These are phyloP conservation scores for Kandelia obovata DNA, from an alignment of 345 rosid genomes.

Conservation along the genomic window DNA sequence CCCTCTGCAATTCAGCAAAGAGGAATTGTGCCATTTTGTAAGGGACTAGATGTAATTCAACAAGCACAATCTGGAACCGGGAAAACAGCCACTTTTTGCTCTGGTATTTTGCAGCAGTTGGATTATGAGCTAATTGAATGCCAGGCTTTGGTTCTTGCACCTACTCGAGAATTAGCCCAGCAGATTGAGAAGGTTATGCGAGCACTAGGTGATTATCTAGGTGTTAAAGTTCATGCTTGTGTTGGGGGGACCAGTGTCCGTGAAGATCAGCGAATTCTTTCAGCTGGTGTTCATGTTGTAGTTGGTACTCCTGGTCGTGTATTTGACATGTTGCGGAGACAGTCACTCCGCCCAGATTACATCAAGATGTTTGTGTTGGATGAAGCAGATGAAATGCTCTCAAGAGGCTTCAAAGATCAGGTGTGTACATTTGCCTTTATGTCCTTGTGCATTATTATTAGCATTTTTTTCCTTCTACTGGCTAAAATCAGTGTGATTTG, in stretches of 20 bases:
- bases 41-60: conserved; percentile 30
- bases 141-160: conserved; percentile 27
- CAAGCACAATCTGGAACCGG: conserved; percentile 30
- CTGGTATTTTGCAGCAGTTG: conserved; percentile 28
- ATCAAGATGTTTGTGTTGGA: conserved; percentile 24
- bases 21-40: conserved; percentile 27
- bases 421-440: neutral
- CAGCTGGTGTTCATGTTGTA: conserved; percentile 18
- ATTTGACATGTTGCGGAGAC: conserved; percentile 29
- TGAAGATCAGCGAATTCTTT: conserved; percentile 21
- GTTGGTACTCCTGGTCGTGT: conserved; percentile 23
- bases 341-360: conserved; percentile 21
- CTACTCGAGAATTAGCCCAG: conserved; percentile 25
- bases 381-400: conserved; percentile 26
- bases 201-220: conserved; percentile 26
- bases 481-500: neutral
- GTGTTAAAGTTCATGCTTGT: conserved; percentile 29
- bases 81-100: conserved; percentile 29
- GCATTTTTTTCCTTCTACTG: neutral
- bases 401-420: conserved; percentile 28
- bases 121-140: conserved; percentile 22
- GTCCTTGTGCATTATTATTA: neutral
- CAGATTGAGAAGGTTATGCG: conserved; percentile 34
- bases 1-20: conserved; percentile 31
- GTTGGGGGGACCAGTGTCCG: conserved; percentile 24